Evolutionary conservation across 805 yeast genomes (phyloP).

Genomic region (Cyberlindnera misumaiensis): DNA sequence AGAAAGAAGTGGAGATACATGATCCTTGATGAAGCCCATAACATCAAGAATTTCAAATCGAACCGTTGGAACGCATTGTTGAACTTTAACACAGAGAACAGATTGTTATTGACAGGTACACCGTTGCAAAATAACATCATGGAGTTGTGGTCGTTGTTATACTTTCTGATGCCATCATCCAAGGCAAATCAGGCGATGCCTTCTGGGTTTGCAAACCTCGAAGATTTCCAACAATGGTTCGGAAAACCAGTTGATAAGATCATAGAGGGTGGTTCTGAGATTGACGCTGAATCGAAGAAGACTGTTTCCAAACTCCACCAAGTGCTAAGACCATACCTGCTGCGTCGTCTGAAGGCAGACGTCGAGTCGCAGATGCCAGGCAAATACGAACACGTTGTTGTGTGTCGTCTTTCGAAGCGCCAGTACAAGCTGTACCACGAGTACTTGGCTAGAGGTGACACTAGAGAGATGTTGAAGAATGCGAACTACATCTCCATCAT

Average conservation of each 20-base stretch:
- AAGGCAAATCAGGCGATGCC: slow-evolving; percentile 72
- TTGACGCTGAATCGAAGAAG: slow-evolving; percentile 71
- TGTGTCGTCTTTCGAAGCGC: slow-evolving; percentile 86
- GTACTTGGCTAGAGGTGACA: slow-evolving; percentile 94
- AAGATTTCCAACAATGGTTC: slow-evolving; percentile 97
- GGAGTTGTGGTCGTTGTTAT: slow-evolving; percentile 92
- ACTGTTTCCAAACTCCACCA: slow-evolving; percentile 89
- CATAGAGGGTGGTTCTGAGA: slow-evolving; percentile 63
- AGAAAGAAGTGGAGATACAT: slow-evolving; percentile 93
- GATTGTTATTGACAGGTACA: slow-evolving; percentile 90
- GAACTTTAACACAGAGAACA: slow-evolving; percentile 86
- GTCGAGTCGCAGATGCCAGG: slow-evolving; percentile 99
- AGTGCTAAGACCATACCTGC: slow-evolving; percentile 84
- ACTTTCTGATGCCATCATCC: slow-evolving; percentile 92
- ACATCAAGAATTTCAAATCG: slow-evolving; percentile 91
- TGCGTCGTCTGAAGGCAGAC: slow-evolving; percentile 89
- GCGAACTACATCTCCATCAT: slow-evolving; percentile 94
- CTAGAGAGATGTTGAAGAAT: slow-evolving; percentile 86
- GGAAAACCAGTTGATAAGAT: slow-evolving; percentile 95
- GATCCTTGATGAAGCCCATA: slow-evolving; percentile 98
- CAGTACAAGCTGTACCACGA: slow-evolving; percentile 92
- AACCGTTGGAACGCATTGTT: slow-evolving; percentile 95
- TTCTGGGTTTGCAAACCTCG: slow-evolving; percentile 86
- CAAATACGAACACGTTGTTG: slow-evolving; percentile 89
- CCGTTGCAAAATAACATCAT: slow-evolving; percentile 93